Evolutionary conservation across 1,284 basidiomycete species (phyloP).

Genomic region (Anthracocystis panici-leucophaei): DNA sequence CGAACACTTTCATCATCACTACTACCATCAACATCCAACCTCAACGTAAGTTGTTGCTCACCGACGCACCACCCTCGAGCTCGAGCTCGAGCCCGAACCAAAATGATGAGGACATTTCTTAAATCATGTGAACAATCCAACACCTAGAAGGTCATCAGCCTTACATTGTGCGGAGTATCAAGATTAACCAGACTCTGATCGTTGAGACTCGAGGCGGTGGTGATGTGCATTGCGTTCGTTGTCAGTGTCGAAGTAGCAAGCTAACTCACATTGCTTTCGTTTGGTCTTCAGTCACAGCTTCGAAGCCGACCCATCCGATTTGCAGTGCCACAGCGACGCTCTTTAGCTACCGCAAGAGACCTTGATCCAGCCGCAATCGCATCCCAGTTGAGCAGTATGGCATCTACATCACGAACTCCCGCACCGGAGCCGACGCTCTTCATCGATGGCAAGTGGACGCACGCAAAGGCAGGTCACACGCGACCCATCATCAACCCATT

Average conservation of each 20-base stretch:
- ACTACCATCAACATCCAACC: not conserved
- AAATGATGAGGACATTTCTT: slow-evolving; percentile 55
- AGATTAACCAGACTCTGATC: slow-evolving; percentile 60
- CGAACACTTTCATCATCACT: slow-evolving; percentile 2
- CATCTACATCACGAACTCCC: slow-evolving; percentile 43
- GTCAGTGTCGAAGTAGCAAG: not conserved
- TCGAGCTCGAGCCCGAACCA: not conserved
- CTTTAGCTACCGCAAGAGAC: not conserved
- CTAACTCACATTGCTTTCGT: not conserved
- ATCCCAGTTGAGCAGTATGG: slow-evolving; percentile 52
- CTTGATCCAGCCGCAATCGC: slow-evolving; percentile 42
- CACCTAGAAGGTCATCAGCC: slow-evolving; percentile 53
- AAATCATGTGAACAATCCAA: slow-evolving; percentile 62
- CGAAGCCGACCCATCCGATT: not conserved
- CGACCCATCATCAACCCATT: slow-evolving; percentile 65
- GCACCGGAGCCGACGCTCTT: slow-evolving; percentile 64
- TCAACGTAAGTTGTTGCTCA: slow-evolving; percentile 10
- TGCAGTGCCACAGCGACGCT: not conserved
- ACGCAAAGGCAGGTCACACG: slow-evolving; percentile 55
- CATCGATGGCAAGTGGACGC: slow-evolving; percentile 66
- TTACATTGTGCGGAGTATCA: slow-evolving; percentile 44
- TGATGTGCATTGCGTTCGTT: not conserved
- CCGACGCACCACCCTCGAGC: not conserved
- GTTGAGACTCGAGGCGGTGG: not conserved
- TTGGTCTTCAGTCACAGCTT: slow-evolving; percentile 10